Evolutionary conservation across 164 flowering plant genomes (phyloP), one percentile per base, ranked within the genome.

Genomic region (Umbellularia californica): DNA sequence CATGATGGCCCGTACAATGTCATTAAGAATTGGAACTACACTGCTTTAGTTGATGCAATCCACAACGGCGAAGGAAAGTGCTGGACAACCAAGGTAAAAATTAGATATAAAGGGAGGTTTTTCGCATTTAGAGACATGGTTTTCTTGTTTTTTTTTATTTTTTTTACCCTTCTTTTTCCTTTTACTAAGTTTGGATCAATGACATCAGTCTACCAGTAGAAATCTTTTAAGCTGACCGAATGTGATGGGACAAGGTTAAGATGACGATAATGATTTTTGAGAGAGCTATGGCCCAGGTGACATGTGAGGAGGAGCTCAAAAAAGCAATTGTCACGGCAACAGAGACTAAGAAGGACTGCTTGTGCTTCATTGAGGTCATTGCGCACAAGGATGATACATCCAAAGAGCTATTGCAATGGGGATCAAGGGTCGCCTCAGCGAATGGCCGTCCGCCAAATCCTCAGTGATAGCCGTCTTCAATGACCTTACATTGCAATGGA

Each of bases 1-100:
- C 93, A 90, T 70, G 95, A 92, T 70, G 97, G 95, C 1, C 97
- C 97, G 0, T 92, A 89, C 82, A 92, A 92, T 73, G 86, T 87
- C 79, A 88, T 90, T 28, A 90, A 90, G 85, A 90, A 89, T 83
- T 90, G 94, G 94, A 85, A 90, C 86, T 90, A 90, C 85, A 87
- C 90, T 60, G 92, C 75, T 20, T 62, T 90, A 20, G 85, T 89
- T 10, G 90, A 88, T 23, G 94, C 94, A 6, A 87, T 90, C 74
- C 83, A 86, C 80, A 88, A 90, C 50, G 92, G 89, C 0, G 87
- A 88, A 74, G 94, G 89, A 71, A 87, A 86, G 58, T 90, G 94
- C 83, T 90, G 89, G 89, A 87, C 90, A 0, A 58, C 84, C 50
- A 90, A 90, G 89, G 91, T 88, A 68, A 75, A 76, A 71, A 20